Percentiles rank a stretch among this genome's conserved stretches.
These are phyloP conservation scores for Rhynchospora pubera DNA, from an alignment of 176 grass and related monocot genomes.

Conservation along the genomic window DNA sequence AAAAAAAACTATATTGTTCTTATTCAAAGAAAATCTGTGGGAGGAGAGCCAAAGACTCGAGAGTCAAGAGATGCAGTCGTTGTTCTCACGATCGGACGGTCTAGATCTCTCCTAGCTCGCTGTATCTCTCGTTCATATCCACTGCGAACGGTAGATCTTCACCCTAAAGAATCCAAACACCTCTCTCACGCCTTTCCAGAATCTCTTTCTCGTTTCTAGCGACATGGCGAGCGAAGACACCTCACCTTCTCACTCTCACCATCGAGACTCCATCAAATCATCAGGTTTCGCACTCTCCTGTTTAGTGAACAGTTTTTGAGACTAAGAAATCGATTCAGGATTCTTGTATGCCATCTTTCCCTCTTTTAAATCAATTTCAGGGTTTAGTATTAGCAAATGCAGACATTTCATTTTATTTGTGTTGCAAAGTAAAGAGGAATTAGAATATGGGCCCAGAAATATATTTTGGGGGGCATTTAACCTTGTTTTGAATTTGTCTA, in stretches of 20 bases:
- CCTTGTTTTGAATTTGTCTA: neutral
- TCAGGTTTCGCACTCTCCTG: conserved; percentile 12
- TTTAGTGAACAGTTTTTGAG: neutral
- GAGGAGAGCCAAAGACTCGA: too few species aligned
- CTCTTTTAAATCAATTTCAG: neutral
- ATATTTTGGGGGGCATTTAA: neutral
- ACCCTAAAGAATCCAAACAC: neutral
- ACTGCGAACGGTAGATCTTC: neutral
- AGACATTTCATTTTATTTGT: neutral
- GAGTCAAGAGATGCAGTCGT: too few species aligned
- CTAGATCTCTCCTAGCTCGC: neutral
- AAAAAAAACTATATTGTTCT: too few species aligned
- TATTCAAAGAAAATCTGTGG: too few species aligned
- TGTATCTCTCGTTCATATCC: neutral
- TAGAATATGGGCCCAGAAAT: neutral
- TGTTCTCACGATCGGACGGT: neutral
- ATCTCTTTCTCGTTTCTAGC: neutral
- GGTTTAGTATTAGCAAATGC: neutral
- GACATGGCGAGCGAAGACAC: conserved; percentile 15
- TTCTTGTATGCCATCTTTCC: neutral
- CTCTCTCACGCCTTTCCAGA: neutral
- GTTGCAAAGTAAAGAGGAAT: neutral
- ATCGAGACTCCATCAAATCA: conserved; percentile 17
- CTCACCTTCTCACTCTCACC: neutral
- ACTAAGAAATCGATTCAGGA: neutral